Conservation (phyloP, 2,329 filamentous ascomycete species). For the Trichoderma brevicompactum region DNA sequence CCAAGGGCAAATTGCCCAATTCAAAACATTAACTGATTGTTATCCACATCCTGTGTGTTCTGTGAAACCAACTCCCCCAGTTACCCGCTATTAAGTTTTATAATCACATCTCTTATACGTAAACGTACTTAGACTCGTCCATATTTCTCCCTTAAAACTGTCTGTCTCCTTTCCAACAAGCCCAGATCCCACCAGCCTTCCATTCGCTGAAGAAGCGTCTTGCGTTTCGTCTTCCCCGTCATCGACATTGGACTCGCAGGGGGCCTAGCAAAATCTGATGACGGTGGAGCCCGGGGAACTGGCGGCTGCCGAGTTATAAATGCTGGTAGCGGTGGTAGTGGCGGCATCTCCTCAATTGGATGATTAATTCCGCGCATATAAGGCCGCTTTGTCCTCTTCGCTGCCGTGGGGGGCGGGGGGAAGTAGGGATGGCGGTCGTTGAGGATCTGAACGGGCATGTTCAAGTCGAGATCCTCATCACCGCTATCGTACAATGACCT, state of each 20-base stretch:
- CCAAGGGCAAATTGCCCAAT: too few species aligned
- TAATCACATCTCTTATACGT: neutral
- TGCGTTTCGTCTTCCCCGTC: slow-evolving; percentile 45
- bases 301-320: neutral
- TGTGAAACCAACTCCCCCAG: too few species aligned
- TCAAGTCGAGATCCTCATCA: slow-evolving; percentile 39
- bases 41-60: too few species aligned
- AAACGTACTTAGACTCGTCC: neutral
- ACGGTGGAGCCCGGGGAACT: neutral
- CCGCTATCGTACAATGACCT: slow-evolving; percentile 31
- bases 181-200: slow-evolving; percentile 55
- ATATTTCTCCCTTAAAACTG: slow-evolving; percentile 31
- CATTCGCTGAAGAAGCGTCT: slow-evolving; percentile 53
- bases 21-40: neutral
- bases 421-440: slow-evolving; percentile 37
- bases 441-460: slow-evolving; percentile 31
- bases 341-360: slow-evolving; percentile 40
- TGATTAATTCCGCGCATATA: slow-evolving; percentile 34
- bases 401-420: slow-evolving; percentile 46
- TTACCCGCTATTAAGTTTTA: neutral
- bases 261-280: slow-evolving; percentile 31
- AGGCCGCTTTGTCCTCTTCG: slow-evolving; percentile 35
- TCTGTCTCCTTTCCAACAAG: too few species aligned
- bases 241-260: slow-evolving; percentile 31
- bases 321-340: slow-evolving; percentile 37